phyloP scores from a whole-genome alignment of 345 rosid species.

The Brassica rapa region DNA sequence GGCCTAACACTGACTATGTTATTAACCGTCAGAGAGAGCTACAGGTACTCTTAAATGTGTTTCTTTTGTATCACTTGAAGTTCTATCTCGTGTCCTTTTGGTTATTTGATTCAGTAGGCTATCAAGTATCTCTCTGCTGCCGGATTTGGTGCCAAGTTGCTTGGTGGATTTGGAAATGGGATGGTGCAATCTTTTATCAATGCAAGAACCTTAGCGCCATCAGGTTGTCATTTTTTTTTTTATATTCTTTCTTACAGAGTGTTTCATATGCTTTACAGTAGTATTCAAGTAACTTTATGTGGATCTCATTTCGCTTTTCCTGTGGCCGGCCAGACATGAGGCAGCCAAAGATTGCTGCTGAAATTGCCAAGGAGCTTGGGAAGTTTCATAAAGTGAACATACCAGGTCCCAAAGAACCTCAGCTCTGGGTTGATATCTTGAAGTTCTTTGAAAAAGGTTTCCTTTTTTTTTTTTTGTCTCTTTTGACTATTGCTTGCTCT shows the following conservation, averaged over 20 bases:
- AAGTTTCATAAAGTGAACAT: slow-evolving; percentile 81
- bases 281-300: slow-evolving; percentile 1
- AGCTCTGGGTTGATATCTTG: slow-evolving; percentile 82
- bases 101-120: slow-evolving; percentile 52
- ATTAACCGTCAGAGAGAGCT: slow-evolving; percentile 78
- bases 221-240: slow-evolving; percentile 48
- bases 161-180: slow-evolving; percentile 88
- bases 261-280: no score
- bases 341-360: slow-evolving; percentile 71
- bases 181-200: slow-evolving; percentile 92
- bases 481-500: not conserved
- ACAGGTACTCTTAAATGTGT: slow-evolving; percentile 45
- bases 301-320: slow-evolving; percentile 15
- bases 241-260: not conserved
- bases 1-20: slow-evolving; percentile 93
- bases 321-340: slow-evolving; percentile 65
- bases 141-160: slow-evolving; percentile 96
- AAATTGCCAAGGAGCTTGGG: slow-evolving; percentile 82
- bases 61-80: slow-evolving; percentile 12
- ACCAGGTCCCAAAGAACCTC: slow-evolving; percentile 92
- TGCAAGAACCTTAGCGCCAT: slow-evolving; percentile 77
- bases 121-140: slow-evolving; percentile 95
- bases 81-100: slow-evolving; percentile 1
- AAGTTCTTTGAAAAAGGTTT: slow-evolving; percentile 86
- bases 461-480: no score